Percentiles rank a stretch among this genome's conserved stretches.
These are phyloP conservation scores for Persicaria tinctoria DNA, from an alignment of 148 eudicot species.

Conservation along the genomic window DNA sequence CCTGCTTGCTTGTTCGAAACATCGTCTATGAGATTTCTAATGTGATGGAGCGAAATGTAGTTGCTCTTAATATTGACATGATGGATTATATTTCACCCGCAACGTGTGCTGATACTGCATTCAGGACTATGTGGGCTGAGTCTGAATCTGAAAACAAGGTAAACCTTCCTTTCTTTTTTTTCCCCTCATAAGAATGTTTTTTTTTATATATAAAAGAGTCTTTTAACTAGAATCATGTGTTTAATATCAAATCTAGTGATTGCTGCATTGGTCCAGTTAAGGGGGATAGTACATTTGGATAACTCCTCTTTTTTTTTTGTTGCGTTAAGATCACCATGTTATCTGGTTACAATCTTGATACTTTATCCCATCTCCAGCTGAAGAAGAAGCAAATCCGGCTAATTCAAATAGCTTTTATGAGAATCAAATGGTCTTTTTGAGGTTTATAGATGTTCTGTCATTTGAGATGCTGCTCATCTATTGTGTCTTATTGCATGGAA, in stretches of 20 bases:
- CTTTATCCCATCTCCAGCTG: not conserved
- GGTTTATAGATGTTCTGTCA: not conserved
- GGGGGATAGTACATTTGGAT: not conserved
- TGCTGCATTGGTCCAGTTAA: not conserved
- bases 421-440: not conserved
- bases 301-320: not conserved
- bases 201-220: not conserved
- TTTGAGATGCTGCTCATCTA: not conserved
- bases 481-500: not conserved
- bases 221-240: not conserved
- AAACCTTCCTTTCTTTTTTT: constrained; percentile 7
- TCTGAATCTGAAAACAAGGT: constrained; percentile 99
- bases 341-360: not conserved
- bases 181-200: not conserved
- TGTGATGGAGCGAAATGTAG: constrained; percentile 87
- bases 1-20: constrained; percentile 41
- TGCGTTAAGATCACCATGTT: not conserved
- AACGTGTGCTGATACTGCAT: constrained; percentile 80
- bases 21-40: constrained; percentile 92
- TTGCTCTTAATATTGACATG: constrained; percentile 93
- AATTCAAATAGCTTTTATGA: not conserved
- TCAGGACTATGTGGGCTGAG: constrained; percentile 95
- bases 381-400: not conserved
- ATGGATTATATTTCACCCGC: constrained; percentile 99
- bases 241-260: not conserved